Evolutionary conservation across 208 protist species (phyloP).

Genomic region (Acanthamoeba triangularis): DNA sequence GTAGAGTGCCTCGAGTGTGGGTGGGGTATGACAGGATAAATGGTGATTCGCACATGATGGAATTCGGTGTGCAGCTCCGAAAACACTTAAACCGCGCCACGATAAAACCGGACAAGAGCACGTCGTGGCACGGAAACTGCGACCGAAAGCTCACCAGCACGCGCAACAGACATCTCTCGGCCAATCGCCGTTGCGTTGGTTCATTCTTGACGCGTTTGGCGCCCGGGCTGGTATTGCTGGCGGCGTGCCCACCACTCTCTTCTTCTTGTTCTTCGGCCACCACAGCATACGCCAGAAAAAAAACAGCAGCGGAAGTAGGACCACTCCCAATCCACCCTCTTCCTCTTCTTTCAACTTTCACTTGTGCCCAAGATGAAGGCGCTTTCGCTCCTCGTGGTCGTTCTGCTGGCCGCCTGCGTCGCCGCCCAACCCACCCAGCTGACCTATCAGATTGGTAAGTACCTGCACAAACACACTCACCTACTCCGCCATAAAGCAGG

Average conservation of each 20-base stretch:
- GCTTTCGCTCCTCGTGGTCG: neutral
- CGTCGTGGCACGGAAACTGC: neutral
- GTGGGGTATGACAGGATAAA: too few relatives aligned
- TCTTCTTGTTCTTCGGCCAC: neutral
- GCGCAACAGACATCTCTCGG: neutral
- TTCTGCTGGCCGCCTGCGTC: constrained; percentile 24
- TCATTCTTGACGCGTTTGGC: neutral
- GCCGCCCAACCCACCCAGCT: constrained; percentile 47
- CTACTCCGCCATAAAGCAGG: neutral
- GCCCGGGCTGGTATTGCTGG: neutral
- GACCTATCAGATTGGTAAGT: constrained; percentile 33
- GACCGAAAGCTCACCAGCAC: neutral
- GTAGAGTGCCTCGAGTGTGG: too few relatives aligned
- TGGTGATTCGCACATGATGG: too few relatives aligned
- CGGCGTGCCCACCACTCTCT: neutral
- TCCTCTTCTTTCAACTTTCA: neutral
- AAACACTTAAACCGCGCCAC: too few relatives aligned
- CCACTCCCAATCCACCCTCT: neutral
- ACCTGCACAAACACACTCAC: neutral
- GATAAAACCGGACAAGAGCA: too few relatives aligned
- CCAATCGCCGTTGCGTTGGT: neutral
- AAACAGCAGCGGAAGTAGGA: neutral
- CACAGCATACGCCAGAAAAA: neutral
- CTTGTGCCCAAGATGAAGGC: neutral
- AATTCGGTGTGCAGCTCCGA: too few relatives aligned